These are phyloP conservation scores for Scytalidium sp. DNA, from an alignment of 2,329 filamentous ascomycete genomes.

Conservation along the genomic window DNA sequence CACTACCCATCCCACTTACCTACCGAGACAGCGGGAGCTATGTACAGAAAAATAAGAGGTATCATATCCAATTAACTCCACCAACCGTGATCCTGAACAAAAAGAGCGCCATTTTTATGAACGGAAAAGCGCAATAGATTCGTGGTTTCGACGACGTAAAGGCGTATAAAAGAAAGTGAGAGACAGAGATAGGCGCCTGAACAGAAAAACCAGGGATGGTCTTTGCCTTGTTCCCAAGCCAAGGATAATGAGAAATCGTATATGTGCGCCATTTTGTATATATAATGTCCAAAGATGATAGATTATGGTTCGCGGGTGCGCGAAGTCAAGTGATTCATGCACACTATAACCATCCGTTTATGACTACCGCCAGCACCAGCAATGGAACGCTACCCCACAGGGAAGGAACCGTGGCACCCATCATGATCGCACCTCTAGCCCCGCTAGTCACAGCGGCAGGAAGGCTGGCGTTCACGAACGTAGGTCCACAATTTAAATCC, in stretches of 20 bases:
- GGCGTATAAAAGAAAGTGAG: not conserved
- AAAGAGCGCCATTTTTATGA: not conserved
- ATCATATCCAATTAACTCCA: not conserved
- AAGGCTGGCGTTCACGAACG: slow-evolving; percentile 56
- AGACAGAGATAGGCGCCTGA: too few species aligned
- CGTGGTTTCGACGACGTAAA: too few species aligned
- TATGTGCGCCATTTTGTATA: too few species aligned
- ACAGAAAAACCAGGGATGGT: too few species aligned
- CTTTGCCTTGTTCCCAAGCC: not conserved
- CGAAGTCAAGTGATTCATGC: too few species aligned
- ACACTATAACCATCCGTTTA: not conserved
- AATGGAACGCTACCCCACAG: not conserved
- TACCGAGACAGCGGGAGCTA: not conserved
- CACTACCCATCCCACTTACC: not conserved
- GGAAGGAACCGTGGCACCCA: not conserved
- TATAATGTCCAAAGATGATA: not conserved
- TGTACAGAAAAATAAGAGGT: not conserved
- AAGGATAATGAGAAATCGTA: not conserved
- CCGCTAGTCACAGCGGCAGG: slow-evolving; percentile 36
- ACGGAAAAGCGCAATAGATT: not conserved
- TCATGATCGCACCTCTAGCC: slow-evolving; percentile 1
- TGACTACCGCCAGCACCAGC: not conserved
- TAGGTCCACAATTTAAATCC: slow-evolving; percentile 60
- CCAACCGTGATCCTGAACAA: not conserved
- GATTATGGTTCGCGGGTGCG: not conserved